Evolutionary conservation across 257 asterid species (phyloP), one percentile per base, ranked within the genome.

Genomic region (Cordia subcordata): DNA sequence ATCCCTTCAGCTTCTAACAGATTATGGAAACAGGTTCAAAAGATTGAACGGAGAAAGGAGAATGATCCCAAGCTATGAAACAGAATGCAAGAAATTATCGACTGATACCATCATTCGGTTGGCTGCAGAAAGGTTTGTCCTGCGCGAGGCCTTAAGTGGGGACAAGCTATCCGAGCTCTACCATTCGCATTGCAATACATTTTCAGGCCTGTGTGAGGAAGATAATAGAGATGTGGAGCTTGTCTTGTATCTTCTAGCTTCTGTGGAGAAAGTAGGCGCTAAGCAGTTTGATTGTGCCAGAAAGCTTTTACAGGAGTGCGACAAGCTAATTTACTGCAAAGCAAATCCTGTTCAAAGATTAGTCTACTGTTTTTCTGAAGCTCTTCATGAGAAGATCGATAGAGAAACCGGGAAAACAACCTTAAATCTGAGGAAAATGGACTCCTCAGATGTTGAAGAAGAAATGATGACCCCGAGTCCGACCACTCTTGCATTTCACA

Each of bases 121-220:
- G 39, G 89, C 87, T 49, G 85, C 84, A 57, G 76, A 79, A 42
- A 81, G 58, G 58, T 83, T 79, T 75, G 81, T 83, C 59, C 69
- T 63, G 15, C 67, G 79, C 11, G 62, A 58, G 40, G 50, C 78
- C 10, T 57, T 12, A 35, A 23, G 23, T 11, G 27, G 50, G 12
- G 12, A 27, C 15, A 79, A 70, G 19, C 21, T 66, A 47, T 66
- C 75, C n/a, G 13, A 16, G 49, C 62, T 76, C 0, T 60, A 68
- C 57, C 82, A 74, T 67, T 78, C 81, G 4, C 64, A 70, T 67
- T 65, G 63, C 0, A 39, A 55, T 19, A 72, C 78, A 4, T 16
- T 76, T 32, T 9, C 71, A 20, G 72, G 65, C 61, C 79, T 65
- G 3, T 63, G 76, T 0, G 54, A 51, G n/a, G 73, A 79, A n/a